Evolutionary conservation across 1,284 basidiomycete genomes (phyloP).

Genomic region (Abortiporus biennis): DNA sequence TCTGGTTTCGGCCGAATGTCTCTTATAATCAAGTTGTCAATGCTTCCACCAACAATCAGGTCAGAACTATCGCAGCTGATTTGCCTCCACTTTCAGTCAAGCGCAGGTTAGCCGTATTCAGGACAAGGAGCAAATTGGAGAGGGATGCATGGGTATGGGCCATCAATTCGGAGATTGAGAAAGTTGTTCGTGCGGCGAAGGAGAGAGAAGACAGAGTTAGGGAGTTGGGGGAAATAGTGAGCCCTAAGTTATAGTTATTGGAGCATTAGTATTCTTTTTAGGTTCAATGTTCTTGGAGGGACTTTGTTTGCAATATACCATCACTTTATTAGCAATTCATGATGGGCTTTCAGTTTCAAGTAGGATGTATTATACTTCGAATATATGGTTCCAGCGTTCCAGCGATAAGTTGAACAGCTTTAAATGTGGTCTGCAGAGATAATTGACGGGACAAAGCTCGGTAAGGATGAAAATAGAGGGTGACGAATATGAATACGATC

Average conservation of each 20-base stretch:
- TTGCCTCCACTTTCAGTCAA: constrained; percentile 56
- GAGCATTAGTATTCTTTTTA: constrained; percentile 1
- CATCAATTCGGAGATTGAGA: constrained; percentile 79
- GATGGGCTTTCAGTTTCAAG: background rate
- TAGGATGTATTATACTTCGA: background rate
- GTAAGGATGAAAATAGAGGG: too few species aligned
- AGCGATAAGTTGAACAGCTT: too few species aligned
- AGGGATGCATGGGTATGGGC: constrained; percentile 88
- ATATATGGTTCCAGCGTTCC: too few species aligned
- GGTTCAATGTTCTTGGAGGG: background rate
- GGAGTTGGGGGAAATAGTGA: constrained; percentile 45
- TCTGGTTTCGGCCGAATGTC: constrained; percentile 51
- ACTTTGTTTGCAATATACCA: background rate
- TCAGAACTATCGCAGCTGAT: constrained; percentile 7
- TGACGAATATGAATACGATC: too few species aligned
- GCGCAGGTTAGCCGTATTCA: constrained; percentile 60
- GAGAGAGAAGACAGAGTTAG: constrained; percentile 55
- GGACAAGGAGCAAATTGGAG: constrained; percentile 74
- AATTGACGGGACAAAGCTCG: too few species aligned
- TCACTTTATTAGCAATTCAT: background rate
- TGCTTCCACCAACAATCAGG: constrained; percentile 7
- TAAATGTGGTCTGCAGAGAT: too few species aligned
- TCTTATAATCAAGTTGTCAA: constrained; percentile 12
- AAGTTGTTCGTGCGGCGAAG: constrained; percentile 49
- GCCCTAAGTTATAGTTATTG: too few species aligned